Base-by-base conservation (phyloP, 352 stramenopile species). In the Elongisporangium senticosum region DNA sequence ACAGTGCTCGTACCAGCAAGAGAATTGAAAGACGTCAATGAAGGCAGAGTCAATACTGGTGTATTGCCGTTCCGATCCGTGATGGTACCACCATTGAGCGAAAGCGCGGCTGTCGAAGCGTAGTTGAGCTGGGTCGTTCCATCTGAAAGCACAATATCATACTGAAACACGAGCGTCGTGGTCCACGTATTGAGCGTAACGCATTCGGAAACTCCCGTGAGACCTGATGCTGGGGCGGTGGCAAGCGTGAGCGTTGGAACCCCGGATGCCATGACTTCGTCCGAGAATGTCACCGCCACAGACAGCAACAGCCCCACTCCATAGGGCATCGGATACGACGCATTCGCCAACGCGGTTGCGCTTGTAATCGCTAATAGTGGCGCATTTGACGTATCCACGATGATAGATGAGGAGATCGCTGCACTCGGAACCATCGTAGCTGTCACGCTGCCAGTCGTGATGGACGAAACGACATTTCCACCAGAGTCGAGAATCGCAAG, bases 211-310 rank as follows among this genome's bases (percentile, higher is more conserved):
- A 78, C 56, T 3, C 82, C 82, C 48, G 79, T 84, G 0, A 63
- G 26, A 19, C 64, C 73, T 3, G 67, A 64, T 17, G 61, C 72
- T 21, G 26, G 65, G 1, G 73, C 82, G 49, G 77, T 74, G 23
- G 67, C 67, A 3, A 95, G 67, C 22, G 71, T 62, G 13, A 94
- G 63, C 49, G 62, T 81, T 1, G 86, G 79, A 17, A 75, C 59
- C 6, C 86, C 86, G 23, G 65, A 70, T 3, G 74, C 79, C 20
- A 74, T 64, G 4, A 95, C 80, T 56, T 95, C 83, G 39, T 93
- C 83, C 1, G 84, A 91, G 61, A 94, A 95, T 14, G 69, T 82
- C 3, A 95, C 70, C 66, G 85, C 67, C 47, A 95, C 58, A 4
- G 59, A 72, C 0, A 95, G 58, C 0, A 68, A 69, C 24, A 83